Base-by-base conservation (phyloP, 2,329 filamentous ascomycete species). In the Hortaea werneckii region DNA sequence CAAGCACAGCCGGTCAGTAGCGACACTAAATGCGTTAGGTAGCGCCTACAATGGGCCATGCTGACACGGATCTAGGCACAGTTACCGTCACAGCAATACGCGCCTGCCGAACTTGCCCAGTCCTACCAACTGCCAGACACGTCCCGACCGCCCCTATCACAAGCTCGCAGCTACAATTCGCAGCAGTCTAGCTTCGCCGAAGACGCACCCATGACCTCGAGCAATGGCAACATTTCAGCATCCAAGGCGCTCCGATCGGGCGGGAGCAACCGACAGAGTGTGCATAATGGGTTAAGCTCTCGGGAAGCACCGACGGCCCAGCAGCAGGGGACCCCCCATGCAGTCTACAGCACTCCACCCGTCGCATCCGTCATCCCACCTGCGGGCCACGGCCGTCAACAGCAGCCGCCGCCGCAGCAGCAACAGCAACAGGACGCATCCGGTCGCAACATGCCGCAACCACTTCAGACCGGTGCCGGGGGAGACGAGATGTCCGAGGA, bases 401-500 rank as follows among this genome's bases (percentile, higher is more conserved):
- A 52, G 38, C 42, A 46, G 45, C 26, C 8, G 32, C 9, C 9
- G n/a, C 32, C 32, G 8, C 20, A 40, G 29, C 35, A 40, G 43
- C 47, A 55, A 34, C 48, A 51, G 40, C 50, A 50, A 40, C 51
- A 55, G 40, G 50, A 46, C 29, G 57, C 59, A 32, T 52, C 54
- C 37, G 56, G 58, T 20, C 48, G 58, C 37, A 62, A 61, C 39
- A 74, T 70, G 34, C 71, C 71, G n/a, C 69, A 71, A 45, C 69
- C 70, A 35, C 41, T 52, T 34, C 65, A 67, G 41, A 28, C 50
- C 13, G 55, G 60, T 12, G 20, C 20, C 20, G 20, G 20, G 20
- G 20, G 20, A 20, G 63, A 64, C 40, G 69, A 72, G 13, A 67
- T 73, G 67, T 64, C 65, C 5, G 69, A 73, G 8, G 71, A 74